Conservation (phyloP, 2,329 filamentous ascomycete genomes). For the Aaosphaeria arxii region DNA sequence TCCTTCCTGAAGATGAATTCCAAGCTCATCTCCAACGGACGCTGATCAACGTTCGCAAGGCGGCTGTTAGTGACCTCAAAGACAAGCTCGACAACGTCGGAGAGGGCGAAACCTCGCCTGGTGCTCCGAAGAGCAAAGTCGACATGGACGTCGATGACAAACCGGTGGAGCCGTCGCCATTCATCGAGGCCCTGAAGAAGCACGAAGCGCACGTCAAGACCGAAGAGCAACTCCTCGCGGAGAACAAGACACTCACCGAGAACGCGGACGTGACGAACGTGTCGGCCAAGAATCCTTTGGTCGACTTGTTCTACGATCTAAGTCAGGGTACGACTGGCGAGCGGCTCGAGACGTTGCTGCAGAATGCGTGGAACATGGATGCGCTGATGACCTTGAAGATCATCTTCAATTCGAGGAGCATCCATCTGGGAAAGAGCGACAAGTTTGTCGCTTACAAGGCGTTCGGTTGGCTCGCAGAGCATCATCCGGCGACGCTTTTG, state of each 20-base stretch:
- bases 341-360: constrained; percentile 43
- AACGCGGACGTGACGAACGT: constrained; percentile 51
- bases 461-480: constrained; percentile 55
- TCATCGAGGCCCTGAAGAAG: constrained; percentile 16
- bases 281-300: constrained; percentile 46
- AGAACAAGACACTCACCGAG: constrained; percentile 52
- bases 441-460: constrained; percentile 50
- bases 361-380: constrained; percentile 51
- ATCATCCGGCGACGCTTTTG: constrained; percentile 55
- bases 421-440: constrained; percentile 57
- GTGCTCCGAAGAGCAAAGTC: constrained; percentile 7
- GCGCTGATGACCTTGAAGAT: constrained; percentile 53
- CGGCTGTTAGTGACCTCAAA: constrained; percentile 1
- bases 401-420: constrained; percentile 60
- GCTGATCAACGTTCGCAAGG: background rate
- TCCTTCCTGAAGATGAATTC: constrained; percentile 18
- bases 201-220: constrained; percentile 11
- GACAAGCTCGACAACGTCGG: constrained; percentile 2
- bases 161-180: constrained; percentile 15
- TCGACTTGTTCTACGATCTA: constrained; percentile 57
- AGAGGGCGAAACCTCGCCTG: background rate
- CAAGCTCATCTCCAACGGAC: constrained; percentile 10
- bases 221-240: constrained; percentile 8
- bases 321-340: constrained; percentile 40
- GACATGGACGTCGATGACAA: constrained; percentile 7